These are phyloP conservation scores for Fennellomyces sp. DNA, from an alignment of 371 early-diverging fungal genomes.

Conservation along the genomic window DNA sequence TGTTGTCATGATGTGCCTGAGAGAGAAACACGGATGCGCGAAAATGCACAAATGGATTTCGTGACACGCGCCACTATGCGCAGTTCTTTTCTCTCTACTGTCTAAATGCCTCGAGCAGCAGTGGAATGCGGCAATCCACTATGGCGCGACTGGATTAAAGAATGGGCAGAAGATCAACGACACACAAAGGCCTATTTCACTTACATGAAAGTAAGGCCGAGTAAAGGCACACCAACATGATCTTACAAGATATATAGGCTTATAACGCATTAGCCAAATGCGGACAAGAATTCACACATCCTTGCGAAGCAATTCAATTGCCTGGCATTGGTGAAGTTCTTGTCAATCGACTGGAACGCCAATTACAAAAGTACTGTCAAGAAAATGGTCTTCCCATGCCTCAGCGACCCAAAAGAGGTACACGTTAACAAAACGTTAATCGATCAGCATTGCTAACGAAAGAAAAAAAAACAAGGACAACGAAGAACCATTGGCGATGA, in stretches of 20 bases:
- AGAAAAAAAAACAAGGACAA: background rate
- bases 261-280: constrained; percentile 63
- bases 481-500: background rate
- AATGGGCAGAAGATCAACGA: constrained; percentile 54
- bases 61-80: background rate
- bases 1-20: background rate
- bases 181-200: constrained; percentile 49
- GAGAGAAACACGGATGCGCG: background rate
- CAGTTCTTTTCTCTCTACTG: background rate
- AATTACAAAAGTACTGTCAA: constrained; percentile 54
- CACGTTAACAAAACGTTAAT: background rate
- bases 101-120: constrained; percentile 1
- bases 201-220: constrained; percentile 55
- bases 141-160: constrained; percentile 62
- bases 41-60: too few species aligned
- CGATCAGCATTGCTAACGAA: background rate
- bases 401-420: constrained; percentile 7
- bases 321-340: constrained; percentile 68
- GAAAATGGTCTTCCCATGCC: constrained; percentile 58
- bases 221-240: background rate
- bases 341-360: constrained; percentile 60
- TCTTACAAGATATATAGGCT: constrained; percentile 46
- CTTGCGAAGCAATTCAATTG: constrained; percentile 55
- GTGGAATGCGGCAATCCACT: constrained; percentile 62
- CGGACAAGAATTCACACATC: constrained; percentile 55